Conservation (phyloP, 257 asterid species). For the Lycium barbarum region DNA sequence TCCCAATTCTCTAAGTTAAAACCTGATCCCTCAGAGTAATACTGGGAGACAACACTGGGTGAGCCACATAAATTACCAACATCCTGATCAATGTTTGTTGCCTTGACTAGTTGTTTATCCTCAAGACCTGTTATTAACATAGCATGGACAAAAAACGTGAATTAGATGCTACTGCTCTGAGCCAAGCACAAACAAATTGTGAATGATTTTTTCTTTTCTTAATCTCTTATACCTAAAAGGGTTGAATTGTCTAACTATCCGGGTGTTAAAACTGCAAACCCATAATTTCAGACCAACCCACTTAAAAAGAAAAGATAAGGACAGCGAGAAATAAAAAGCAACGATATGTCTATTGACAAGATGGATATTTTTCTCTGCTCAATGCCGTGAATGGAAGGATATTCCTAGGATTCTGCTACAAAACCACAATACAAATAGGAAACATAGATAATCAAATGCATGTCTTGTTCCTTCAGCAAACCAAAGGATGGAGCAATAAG, state of each 20-base stretch:
- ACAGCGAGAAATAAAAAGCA: conserved; percentile 11
- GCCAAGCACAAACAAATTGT: neutral
- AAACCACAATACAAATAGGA: conserved; percentile 12
- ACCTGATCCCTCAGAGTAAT: conserved; percentile 53
- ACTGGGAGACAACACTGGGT: conserved; percentile 52
- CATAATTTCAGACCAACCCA: neutral
- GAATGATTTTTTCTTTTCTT: neutral
- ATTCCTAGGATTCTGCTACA: conserved; percentile 8
- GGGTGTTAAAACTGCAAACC: conserved; percentile 13
- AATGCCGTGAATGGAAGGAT: neutral
- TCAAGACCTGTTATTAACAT: conserved; percentile 62
- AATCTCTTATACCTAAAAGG: conserved; percentile 17
- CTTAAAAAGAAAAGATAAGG: neutral
- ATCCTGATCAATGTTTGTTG: conserved; percentile 50
- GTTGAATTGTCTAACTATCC: neutral
- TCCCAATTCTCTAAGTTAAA: conserved; percentile 79
- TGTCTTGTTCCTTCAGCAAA: conserved; percentile 7
- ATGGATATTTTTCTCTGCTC: neutral
- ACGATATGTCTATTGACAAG: neutral
- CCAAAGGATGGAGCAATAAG: conserved; percentile 10
- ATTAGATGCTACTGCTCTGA: conserved; percentile 16
- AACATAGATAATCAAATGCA: neutral
- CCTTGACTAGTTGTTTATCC: conserved; percentile 66
- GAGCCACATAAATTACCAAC: conserved; percentile 58
- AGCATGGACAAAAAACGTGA: conserved; percentile 22